Conservation (phyloP, 169 alveolate genomes). For the Plasmodium knowlesi region DNA sequence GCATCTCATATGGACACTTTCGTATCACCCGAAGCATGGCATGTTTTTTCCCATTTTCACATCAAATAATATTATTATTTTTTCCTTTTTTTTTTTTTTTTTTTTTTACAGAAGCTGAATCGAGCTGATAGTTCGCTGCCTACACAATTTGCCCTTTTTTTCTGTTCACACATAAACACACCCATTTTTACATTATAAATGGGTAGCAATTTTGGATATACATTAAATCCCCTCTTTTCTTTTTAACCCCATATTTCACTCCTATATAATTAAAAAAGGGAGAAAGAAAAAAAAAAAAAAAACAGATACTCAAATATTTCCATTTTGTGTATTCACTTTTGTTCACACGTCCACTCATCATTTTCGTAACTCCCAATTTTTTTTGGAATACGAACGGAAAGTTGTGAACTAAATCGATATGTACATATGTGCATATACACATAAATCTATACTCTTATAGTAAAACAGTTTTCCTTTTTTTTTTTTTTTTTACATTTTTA, state of each 20-base stretch:
- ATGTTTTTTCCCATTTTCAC: background rate
- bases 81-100: background rate
- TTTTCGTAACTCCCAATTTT: background rate
- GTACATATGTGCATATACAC: background rate
- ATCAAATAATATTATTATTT: background rate
- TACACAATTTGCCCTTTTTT: background rate
- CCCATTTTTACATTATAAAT: background rate
- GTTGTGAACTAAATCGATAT: background rate
- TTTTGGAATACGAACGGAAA: background rate
- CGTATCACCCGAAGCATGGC: background rate
- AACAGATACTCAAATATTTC: background rate
- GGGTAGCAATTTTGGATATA: background rate
- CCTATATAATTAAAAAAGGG: background rate
- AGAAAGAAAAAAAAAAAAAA: background rate
- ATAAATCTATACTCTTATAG: background rate
- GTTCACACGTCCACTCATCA: background rate
- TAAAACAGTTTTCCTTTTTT: background rate
- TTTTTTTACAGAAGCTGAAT: conserved; percentile 25
- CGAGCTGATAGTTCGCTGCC: background rate
- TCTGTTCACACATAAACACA: background rate
- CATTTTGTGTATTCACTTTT: background rate
- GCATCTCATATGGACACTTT: background rate
- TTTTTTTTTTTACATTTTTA: background rate
- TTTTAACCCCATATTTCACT: background rate
- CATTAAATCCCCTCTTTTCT: background rate